Base-by-base conservation (phyloP, 306 rosid species). In the Purshia tridentata region DNA sequence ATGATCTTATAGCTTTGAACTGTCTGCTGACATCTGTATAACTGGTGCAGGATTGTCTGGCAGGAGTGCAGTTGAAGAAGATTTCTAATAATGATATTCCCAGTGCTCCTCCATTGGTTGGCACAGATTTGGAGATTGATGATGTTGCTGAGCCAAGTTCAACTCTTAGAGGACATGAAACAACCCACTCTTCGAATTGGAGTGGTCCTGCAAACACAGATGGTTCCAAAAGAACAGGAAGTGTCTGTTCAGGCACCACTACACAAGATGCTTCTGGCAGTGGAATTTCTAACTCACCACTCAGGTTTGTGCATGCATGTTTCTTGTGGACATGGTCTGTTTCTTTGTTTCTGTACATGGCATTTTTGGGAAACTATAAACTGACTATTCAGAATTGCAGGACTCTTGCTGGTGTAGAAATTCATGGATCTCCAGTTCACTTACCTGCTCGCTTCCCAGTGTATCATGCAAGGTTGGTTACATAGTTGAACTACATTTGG, bases 401-500 rank as follows among this genome's bases (percentile, higher is more conserved):
- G 77, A 69, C 64, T 41, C 2, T 35, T 60, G 46, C 44, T 63
- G 75, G 66, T 81, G 35, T 15, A 50, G 70, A 76, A 52, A 53
- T 39, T 16, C 14, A 45, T 45, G 68, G 45, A 73, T 70, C 72
- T 48, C 52, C 57, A 9, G 19, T 19, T 67, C 20, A 65, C 35
- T 55, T 45, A 8, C 52, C 52, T 18, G n/a, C 50, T 64, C 51
- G 51, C 40, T 18, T 73, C 55, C 76, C 86, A 20, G 67, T 56
- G 4, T 82, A 71, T 74, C 50, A 69, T 53, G 73, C 79, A 23
- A 73, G 86, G 82, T 69, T 65, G 59, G 66, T 66, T 68, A 55
- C 70, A 42, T 70, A 55, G 39, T 48, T 52, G 55, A 62, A 37
- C 15, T 16, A 63, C 15, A 78, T 47, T 46, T 58, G 9, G 11